Evolutionary conservation across 371 early-diverging fungal genomes (phyloP), one percentile per base, ranked within the genome.

Genomic region (Mucor indicus): DNA sequence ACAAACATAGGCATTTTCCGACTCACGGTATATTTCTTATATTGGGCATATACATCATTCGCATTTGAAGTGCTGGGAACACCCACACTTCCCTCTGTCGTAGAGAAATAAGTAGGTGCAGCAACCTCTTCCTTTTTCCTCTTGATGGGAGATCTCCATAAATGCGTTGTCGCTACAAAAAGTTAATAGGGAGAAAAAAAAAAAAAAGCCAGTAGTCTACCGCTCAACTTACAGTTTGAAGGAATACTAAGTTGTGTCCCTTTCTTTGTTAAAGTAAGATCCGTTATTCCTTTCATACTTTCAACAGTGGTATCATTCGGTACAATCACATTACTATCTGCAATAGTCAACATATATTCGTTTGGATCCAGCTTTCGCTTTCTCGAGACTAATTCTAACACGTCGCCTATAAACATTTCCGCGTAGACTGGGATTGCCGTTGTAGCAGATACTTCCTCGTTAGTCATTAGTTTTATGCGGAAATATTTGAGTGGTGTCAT

Each of bases 321-420:
- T 17, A 92, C 79, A 38, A 87, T 83, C 16, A 83, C 75, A 48
- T 86, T 80, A 15, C 77, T 80, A 47, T 91, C 91, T 6, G 84
- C 83, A 64, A 90, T 85, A 32, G 86, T 88, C 25, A 95, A 62
- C 30, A 85, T 81, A 60, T 93, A 95, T 36, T 92, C 84, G 32
- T 83, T 81, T 5, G 86, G 77, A 53, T 89, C 80, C 55, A 94
- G 79, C 56, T 88, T 90, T 35, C 93, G 77, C 60, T 95, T 95
- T 27, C 78, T 61, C 47, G 95, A 96, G 15, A 95, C 87, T 2
- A 77, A 71, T n/a, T 88, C 84, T 38, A 95, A 83, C 11, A 95
- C 89, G 24, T 88, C 89, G 16, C 80, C 77, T 46, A 98, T 81
- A 17, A 86, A 78, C 69, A 86, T 87, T 49, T 84, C 79, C 1